Evolutionary conservation across 1,284 basidiomycete species (phyloP).

Genomic region (Cutaneotrichosporon sp.): DNA sequence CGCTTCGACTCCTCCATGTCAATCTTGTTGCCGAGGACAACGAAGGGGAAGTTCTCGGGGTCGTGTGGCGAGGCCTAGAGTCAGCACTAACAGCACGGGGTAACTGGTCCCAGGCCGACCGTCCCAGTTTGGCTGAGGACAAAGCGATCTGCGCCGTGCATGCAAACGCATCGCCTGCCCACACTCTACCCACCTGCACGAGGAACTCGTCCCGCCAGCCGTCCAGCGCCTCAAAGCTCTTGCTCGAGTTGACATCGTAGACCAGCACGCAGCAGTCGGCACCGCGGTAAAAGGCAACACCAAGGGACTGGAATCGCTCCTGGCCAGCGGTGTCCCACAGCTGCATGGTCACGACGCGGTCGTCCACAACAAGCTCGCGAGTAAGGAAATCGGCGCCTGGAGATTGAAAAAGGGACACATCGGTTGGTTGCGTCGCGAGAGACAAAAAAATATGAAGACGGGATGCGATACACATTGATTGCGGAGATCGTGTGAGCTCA

Average conservation of each 20-base stretch:
- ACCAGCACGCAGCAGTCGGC: conserved; percentile 99
- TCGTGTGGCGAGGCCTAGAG: conserved; percentile 88
- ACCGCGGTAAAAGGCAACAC: conserved; percentile 97
- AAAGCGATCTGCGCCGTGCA: not conserved
- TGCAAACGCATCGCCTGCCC: no score
- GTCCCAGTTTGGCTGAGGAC: no score
- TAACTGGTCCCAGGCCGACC: no score
- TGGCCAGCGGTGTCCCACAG: conserved; percentile 99
- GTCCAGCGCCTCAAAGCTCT: conserved; percentile 93
- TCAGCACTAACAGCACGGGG: no score
- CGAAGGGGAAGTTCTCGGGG: conserved; percentile 99
- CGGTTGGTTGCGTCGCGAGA: no score
- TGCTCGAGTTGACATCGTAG: conserved; percentile 97
- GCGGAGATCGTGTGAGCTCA: no score
- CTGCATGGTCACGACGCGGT: conserved; percentile 98
- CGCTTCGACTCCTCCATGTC: conserved; percentile 99
- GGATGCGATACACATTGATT: no score
- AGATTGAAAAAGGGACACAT: conserved; percentile 27
- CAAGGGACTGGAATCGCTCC: conserved; percentile 97
- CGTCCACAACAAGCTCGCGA: conserved; percentile 98
- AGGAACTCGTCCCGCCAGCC: conserved; percentile 97
- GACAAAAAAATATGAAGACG: no score
- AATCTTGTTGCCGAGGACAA: conserved; percentile 99
- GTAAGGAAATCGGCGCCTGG: conserved; percentile 65
- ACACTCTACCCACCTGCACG: conserved; percentile 58